Base-by-base conservation (phyloP, 495 filamentous ascomycete species). In the Neurospora intermedia region DNA sequence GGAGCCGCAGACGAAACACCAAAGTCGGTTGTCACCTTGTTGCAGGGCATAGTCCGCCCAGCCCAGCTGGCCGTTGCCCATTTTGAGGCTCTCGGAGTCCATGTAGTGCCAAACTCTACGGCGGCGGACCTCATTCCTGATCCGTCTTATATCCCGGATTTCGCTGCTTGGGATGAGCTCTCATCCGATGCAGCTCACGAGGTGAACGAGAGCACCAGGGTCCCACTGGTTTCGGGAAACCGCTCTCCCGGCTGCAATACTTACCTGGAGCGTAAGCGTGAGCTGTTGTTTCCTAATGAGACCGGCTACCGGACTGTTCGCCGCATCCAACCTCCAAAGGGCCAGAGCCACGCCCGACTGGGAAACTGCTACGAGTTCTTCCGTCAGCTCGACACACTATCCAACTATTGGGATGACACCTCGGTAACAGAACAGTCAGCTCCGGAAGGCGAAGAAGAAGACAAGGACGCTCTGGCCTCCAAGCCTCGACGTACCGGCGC, bases 311-410 rank as follows among this genome's bases (percentile, higher is more conserved):
- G 86, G 15, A 85, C 85, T 2, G 81, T 88, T 54, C 85, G 86
- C 13, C 83, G 87, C 31, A 76, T 88, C 27, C 84, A 84, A 4
- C 79, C 84, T 7, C 83, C 83, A 40, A 81, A 83, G 54, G 87
- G 87, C 10, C 82, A 83, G 70, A 73, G 80, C 54, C 80, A 81
- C 31, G 80, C 82, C 2, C 84, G 87, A 1, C 77, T 89, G 6
- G 87, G 87, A 9, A 88, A 87, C 74, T 83, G 84, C n/a, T 89
- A 85, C 71, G 87, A 88, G 78, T 89, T 89, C 78, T 89, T 83
- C 77, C 85, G 84, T 46, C 83, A 85, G 71, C 80, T 89, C 40
- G 87, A 89, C 70, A 73, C 84, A 42, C 82, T 87, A 75, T 82
- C 85, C 20, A 73, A 79, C 1, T 89, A 79, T 74, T 89, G 87